These are phyloP conservation scores for Coriaria nepalensis DNA, from an alignment of 306 rosid species.

Conservation along the genomic window DNA sequence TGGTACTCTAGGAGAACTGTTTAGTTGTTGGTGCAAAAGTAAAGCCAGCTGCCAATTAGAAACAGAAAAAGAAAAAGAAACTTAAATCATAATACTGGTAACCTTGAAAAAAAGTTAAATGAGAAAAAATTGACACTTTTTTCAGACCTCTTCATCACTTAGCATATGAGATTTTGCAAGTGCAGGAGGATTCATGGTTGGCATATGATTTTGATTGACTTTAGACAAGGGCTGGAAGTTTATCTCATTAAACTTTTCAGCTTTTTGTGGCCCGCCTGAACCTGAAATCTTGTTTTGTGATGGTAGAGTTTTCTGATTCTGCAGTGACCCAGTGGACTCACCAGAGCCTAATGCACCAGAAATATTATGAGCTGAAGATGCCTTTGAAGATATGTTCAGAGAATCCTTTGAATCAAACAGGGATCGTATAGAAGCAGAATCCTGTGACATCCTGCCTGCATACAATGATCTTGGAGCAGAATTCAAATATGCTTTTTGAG, in stretches of 20 bases:
- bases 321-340: constrained; percentile 34
- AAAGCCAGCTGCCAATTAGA: constrained; percentile 55
- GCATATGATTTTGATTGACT: constrained; percentile 47
- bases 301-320: constrained; percentile 44
- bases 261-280: constrained; percentile 42
- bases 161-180: constrained; percentile 47
- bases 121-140: constrained; percentile 10
- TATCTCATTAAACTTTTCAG: constrained; percentile 59
- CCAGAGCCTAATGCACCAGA: constrained; percentile 27
- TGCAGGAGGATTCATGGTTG: constrained; percentile 41
- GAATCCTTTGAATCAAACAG: constrained; percentile 42
- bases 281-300: constrained; percentile 45
- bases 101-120: neutral
- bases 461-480: constrained; percentile 32
- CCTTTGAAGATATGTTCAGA: constrained; percentile 34
- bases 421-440: constrained; percentile 43
- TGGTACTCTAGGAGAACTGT: constrained; percentile 96
- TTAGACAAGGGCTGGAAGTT: constrained; percentile 41
- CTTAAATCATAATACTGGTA: constrained; percentile 10
- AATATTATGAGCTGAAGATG: constrained; percentile 28
- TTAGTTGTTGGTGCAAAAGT: constrained; percentile 87
- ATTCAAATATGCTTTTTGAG: constrained; percentile 35
- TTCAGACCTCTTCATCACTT: constrained; percentile 87
- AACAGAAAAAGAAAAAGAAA: neutral
- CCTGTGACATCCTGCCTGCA: constrained; percentile 47